These are phyloP conservation scores for Hanseniaspora thailandica DNA, from an alignment of 805 yeast genomes.

Conservation along the genomic window DNA sequence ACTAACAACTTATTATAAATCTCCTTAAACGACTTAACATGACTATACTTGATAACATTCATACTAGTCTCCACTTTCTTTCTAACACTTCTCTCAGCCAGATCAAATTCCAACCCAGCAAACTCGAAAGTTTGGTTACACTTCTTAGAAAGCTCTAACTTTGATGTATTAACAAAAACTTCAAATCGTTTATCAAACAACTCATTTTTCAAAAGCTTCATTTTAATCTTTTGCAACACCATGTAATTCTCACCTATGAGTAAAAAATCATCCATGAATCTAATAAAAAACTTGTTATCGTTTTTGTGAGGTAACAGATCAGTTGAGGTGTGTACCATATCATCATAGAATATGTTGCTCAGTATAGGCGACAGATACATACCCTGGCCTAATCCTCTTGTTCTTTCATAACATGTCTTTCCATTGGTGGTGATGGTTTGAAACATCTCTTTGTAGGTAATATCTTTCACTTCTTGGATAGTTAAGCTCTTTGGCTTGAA, in stretches of 20 bases:
- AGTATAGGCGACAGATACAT: slow-evolving; percentile 61
- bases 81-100: slow-evolving; percentile 26
- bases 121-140: slow-evolving; percentile 27
- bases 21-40: slow-evolving; percentile 16
- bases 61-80: slow-evolving; percentile 27
- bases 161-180: slow-evolving; percentile 33
- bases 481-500: slow-evolving; percentile 22
- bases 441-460: slow-evolving; percentile 43
- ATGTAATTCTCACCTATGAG: slow-evolving; percentile 41
- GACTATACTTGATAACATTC: slow-evolving; percentile 16
- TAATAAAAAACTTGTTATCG: slow-evolving; percentile 32
- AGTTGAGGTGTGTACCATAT: slow-evolving; percentile 34
- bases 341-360: slow-evolving; percentile 63
- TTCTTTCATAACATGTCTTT: slow-evolving; percentile 35
- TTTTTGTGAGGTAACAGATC: slow-evolving; percentile 17
- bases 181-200: slow-evolving; percentile 34
- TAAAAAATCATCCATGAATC: slow-evolving; percentile 79
- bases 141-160: slow-evolving; percentile 22
- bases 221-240: slow-evolving; percentile 25
- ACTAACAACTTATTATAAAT: slow-evolving; percentile 23
- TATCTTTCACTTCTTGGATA: slow-evolving; percentile 35
- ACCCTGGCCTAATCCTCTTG: slow-evolving; percentile 74
- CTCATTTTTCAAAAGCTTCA: slow-evolving; percentile 21
- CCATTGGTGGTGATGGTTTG: slow-evolving; percentile 36
- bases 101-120: slow-evolving; percentile 34